Conservation (phyloP, 768 basidiomycete species). For the Pilatotrama ljubarskyi region DNA sequence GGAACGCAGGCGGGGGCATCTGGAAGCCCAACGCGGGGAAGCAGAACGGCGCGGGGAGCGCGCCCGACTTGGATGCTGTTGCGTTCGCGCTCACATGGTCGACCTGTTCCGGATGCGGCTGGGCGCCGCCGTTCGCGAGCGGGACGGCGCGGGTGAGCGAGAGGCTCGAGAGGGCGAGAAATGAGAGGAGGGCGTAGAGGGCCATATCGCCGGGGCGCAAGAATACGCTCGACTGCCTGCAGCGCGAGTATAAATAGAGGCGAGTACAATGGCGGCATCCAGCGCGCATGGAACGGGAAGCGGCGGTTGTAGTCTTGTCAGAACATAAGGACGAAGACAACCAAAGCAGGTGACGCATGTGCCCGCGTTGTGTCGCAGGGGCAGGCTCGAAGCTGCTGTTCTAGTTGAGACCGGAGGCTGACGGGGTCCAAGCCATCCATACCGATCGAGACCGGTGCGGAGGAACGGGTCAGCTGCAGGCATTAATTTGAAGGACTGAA, state of each 20-base stretch:
- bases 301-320: not conserved
- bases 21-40: slow-evolving; percentile 43
- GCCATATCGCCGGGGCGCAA: not conserved
- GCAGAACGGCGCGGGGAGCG: slow-evolving; percentile 33
- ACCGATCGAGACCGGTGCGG: slow-evolving; percentile 8
- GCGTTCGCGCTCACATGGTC: not conserved
- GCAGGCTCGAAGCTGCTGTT: not conserved
- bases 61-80: not conserved
- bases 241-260: slow-evolving; percentile 15
- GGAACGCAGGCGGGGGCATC: slow-evolving; percentile 45
- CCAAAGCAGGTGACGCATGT: slow-evolving; percentile 2
- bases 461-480: slow-evolving; percentile 1
- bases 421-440: not conserved
- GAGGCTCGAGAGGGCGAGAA: slow-evolving; percentile 15
- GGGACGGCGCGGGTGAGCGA: slow-evolving; percentile 5
- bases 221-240: slow-evolving; percentile 8
- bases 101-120: slow-evolving; percentile 7
- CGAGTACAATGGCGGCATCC: not conserved
- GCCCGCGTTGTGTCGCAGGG: not conserved
- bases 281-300: not conserved
- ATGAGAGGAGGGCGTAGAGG: not conserved
- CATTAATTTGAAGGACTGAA: not conserved
- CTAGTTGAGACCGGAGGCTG: not conserved
- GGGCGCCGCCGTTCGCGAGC: slow-evolving; percentile 2
- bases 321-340: not conserved